Evolutionary conservation across 2,329 filamentous ascomycete genomes (phyloP).

Genomic region (Dactylonectria estremocensis): DNA sequence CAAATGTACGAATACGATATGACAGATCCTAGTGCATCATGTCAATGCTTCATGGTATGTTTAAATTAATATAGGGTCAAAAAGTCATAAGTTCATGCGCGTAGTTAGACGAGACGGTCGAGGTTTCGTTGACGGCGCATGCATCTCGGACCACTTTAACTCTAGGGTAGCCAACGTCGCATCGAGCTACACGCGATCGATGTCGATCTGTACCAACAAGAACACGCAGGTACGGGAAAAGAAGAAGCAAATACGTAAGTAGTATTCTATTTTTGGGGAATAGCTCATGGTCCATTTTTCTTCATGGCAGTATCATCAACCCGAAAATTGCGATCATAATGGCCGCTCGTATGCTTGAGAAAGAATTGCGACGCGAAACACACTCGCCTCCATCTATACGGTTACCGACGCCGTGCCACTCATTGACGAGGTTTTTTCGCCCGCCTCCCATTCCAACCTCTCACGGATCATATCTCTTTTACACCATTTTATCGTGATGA

Average conservation of each 20-base stretch:
- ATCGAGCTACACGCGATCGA: no score
- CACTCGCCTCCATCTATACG: constrained; percentile 29
- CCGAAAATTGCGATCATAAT: constrained; percentile 13
- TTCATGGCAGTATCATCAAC: constrained; percentile 6
- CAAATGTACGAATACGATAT: no score
- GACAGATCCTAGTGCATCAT: no score
- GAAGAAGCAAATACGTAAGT: background rate
- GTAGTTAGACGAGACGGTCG: background rate
- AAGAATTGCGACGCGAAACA: background rate
- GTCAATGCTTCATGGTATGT: background rate
- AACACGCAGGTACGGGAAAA: no score
- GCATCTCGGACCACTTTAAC: background rate
- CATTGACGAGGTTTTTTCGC: constrained; percentile 33
- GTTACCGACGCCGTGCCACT: constrained; percentile 18
- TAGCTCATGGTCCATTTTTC: background rate
- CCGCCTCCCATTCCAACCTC: constrained; percentile 56
- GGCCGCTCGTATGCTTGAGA: background rate
- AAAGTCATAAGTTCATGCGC: background rate
- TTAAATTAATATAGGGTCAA: background rate
- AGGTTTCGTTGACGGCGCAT: background rate
- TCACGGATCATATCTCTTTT: constrained; percentile 56
- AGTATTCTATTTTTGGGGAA: background rate
- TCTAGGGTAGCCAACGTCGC: background rate
- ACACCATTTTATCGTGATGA: constrained; percentile 55
- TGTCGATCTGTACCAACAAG: background rate